Base-by-base conservation (phyloP, 2,329 filamentous ascomycete species). In the Scytalidium sp. region DNA sequence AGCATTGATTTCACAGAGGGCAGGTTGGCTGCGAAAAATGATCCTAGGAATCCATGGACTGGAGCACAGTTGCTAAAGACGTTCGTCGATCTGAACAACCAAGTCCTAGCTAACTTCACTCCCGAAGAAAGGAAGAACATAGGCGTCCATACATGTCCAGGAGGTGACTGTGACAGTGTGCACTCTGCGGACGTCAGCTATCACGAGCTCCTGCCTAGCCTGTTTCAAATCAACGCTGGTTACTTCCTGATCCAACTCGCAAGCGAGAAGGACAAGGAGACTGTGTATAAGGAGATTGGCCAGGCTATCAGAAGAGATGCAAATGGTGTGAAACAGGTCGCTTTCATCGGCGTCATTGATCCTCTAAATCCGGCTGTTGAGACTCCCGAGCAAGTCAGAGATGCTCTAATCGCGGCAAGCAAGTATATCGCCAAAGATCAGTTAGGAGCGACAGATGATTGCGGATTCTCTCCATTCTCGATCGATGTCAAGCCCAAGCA, bases 1-100 rank as follows among this genome's bases (percentile, higher is more conserved):
- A 62, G 59, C 22, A 64, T 67, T 32, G 64, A 67, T 47, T 66
- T 67, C 45, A 65, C 64, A 10, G 64, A 67, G 53, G 64, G 62
- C 51, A 48, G 60, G 8, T 57, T 67, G 15, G 61, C 64, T 3
- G 51, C 55, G 22, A 66, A 64, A 45, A 66, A 65, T 21, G 64
- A 67, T 44, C 54, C 56, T 11, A 52, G 61, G 17, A 66, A 64
- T 45, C 64, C 63, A 11, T 66, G 64, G 64, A 67, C 64, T 2
- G 57, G 61, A 13, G 53, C 51, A 2, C 50, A 59, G 13, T 55
- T 66, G 45, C 57, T 67, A 9, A 56, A 64, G 27, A 64, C 59
- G 19, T 67, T 67, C 39, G 54, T 67, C 32, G 59, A 64, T 42
- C 49, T 67, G 10, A 63, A 64, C 46, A 66, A 65, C 50, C 41